Evolutionary conservation across 208 protist species (phyloP), one percentile per base, ranked within the genome.

Genomic region (Herpetomonas muscarum): DNA sequence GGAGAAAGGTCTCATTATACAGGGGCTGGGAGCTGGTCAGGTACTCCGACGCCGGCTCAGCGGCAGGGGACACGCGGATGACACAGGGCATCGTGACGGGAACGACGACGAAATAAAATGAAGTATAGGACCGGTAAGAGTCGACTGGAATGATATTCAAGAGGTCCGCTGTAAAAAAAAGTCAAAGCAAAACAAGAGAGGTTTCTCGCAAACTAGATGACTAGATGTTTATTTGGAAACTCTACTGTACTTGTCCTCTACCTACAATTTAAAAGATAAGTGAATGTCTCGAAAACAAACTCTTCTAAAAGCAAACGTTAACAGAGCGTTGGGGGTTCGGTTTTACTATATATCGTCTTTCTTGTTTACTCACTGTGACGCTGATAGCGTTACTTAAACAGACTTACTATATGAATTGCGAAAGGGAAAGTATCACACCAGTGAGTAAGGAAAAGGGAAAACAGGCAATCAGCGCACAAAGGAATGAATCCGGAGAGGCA

Each of bases 61-160:
- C 9, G 21, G 44, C 4, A 3, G n/a, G 9, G 28, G 24, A 12
- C 5, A 50, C 41, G 39, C 46, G 24, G 21, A 52, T 32, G 1
- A 51, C 39, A 22, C 32, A 44, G 4, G 55, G 55, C 55, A 61
- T 61, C 3, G 28, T 59, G 25, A 39, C 24, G 26, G 6, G 5
- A 24, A 24, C 42, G 6, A 24, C n/a, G 6, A 24, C n/a, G 19
- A 47, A 24, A 21, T 5, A 47, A 47, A 21, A 6, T 5, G 17
- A 24, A 5, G n/a, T 12, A 34, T 5, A 15, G 22, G 7, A 41
- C 12, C 31, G 9, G 30, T 19, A 57, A 5, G 36, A 57, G 15
- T 44, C 12, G 42, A 57, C 13, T 24, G 17, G 19, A 3, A 55
- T 22, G 41, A 28, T 25, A 32, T 41, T 25, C 3, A 39, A 42